Base-by-base conservation (phyloP, 176 grass and related monocot genomes). In the Cenchrus purpureus region DNA sequence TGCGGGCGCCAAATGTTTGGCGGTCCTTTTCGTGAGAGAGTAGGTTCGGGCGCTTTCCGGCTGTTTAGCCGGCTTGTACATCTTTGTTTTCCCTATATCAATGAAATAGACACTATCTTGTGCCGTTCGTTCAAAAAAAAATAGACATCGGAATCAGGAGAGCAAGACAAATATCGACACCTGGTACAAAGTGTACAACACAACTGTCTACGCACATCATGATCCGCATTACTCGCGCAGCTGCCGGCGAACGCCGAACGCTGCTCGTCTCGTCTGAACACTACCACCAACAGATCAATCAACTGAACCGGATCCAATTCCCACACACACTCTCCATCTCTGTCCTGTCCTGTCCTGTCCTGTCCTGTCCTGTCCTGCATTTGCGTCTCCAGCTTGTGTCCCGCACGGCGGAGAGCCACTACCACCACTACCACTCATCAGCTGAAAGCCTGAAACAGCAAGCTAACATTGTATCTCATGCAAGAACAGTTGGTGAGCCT, bases 401-500 rank as follows among this genome's bases (percentile, higher is more conserved):
- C 67, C n/a, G 40, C 43, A 45, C 45, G 45, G 45, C 6, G 17
- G 17, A 70, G 4, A 69, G 3, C 16, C 16, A 8, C 68, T 13
- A 25, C 71, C 8, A 7, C 16, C 8, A 8, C 68, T 13, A 25
- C 71, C 8, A 34, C 34, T 34, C 2, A 12, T 15, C 22, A 22
- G 54, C 20, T 56, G 25, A 25, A 25, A 25, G 25, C 25, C 25
- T 25, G 25, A 40, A 50, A 28, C 20, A 32, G 77, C 34, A 34
- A 56, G 46, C 72, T 65, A 50, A 59, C 66, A 51, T 53, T 32
- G 79, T 65, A 61, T 62, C 65, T 52, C 51, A n/a, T 60, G 73
- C 54, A 12, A 51, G 29, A 88, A 52, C 29, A 53, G 31, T 45
- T 60, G 71, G 51, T 32, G 28, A 25, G 74, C 29, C 19, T 40